These are phyloP conservation scores for Pochonia chlamydosporia DNA, from an alignment of 2,329 filamentous ascomycete species.

Conservation along the genomic window DNA sequence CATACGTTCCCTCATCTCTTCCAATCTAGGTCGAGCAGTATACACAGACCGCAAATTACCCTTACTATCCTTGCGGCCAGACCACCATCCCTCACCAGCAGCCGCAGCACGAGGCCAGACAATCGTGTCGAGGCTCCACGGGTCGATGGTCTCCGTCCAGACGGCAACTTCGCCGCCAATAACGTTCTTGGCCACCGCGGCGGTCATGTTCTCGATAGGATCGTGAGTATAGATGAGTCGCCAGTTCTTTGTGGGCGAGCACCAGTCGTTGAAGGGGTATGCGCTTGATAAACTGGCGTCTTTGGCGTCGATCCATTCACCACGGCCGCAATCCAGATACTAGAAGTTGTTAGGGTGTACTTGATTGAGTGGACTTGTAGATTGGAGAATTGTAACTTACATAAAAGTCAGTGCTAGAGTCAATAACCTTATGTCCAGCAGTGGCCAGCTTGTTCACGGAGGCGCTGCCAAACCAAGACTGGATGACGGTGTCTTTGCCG, in stretches of 20 bases:
- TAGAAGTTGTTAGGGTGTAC: slow-evolving; percentile 22
- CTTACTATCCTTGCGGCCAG: slow-evolving; percentile 57
- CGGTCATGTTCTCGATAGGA: slow-evolving; percentile 58
- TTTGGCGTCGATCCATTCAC: slow-evolving; percentile 69
- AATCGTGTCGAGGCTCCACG: slow-evolving; percentile 66
- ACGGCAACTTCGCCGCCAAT: slow-evolving; percentile 77
- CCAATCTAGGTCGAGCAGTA: slow-evolving; percentile 62
- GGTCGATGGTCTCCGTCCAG: slow-evolving; percentile 77
- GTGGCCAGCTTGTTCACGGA: slow-evolving; percentile 55
- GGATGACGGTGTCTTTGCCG: slow-evolving; percentile 65
- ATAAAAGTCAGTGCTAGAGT: slow-evolving; percentile 73
- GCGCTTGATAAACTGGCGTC: slow-evolving; percentile 46
- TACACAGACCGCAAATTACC: slow-evolving; percentile 68
- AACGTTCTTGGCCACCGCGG: slow-evolving; percentile 58
- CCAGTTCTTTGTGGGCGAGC: slow-evolving; percentile 76
- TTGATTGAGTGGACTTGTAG: too few species aligned
- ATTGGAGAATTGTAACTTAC: too few species aligned
- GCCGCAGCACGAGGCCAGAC: slow-evolving; percentile 74
- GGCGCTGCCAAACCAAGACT: slow-evolving; percentile 66
- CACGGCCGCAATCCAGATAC: slow-evolving; percentile 81
- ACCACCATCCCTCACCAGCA: slow-evolving; percentile 77
- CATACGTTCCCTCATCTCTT: slow-evolving; percentile 72
- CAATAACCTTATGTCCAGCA: slow-evolving; percentile 64
- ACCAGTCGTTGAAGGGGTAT: slow-evolving; percentile 78
- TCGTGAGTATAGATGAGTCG: slow-evolving; percentile 75